phyloP scores from a whole-genome alignment of 805 yeast species.

The Ogataea ramenticola region DNA sequence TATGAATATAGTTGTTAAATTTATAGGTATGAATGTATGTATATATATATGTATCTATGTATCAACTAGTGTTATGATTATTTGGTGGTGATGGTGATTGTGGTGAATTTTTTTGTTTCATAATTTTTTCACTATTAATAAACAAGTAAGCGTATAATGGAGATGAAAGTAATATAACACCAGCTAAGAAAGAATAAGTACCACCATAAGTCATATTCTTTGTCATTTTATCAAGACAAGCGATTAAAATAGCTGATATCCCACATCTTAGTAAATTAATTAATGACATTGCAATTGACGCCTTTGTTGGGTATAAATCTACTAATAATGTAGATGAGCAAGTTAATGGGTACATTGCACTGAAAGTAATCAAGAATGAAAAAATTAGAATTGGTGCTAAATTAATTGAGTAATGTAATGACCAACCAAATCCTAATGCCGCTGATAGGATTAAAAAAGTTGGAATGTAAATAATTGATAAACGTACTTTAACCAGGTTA shows the following conservation, averaged over 20 bases:
- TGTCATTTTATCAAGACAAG: slow-evolving; percentile 58
- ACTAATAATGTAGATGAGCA: slow-evolving; percentile 60
- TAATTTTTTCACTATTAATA: not conserved
- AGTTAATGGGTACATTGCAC: slow-evolving; percentile 52
- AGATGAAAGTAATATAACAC: slow-evolving; percentile 4
- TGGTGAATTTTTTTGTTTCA: not conserved
- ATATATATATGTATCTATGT: too few species aligned
- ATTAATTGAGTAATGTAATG: slow-evolving; percentile 40
- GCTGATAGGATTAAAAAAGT: slow-evolving; percentile 29
- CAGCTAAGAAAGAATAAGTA: slow-evolving; percentile 66
- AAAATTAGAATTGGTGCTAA: slow-evolving; percentile 52
- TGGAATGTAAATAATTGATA: slow-evolving; percentile 39
- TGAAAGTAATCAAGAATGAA: slow-evolving; percentile 48
- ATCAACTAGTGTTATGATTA: too few species aligned
- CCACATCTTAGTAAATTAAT: slow-evolving; percentile 68
- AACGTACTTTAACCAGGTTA: slow-evolving; percentile 48
- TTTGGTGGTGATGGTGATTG: too few species aligned
- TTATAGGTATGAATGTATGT: too few species aligned
- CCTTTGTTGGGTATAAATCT: slow-evolving; percentile 64
- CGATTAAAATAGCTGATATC: slow-evolving; percentile 64
- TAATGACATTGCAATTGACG: slow-evolving; percentile 71
- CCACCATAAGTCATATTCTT: slow-evolving; percentile 61
- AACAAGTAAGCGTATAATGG: not conserved
- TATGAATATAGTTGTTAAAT: too few species aligned
- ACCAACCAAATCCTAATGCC: slow-evolving; percentile 65